Conservation (phyloP, 768 basidiomycete genomes). For the Russula olivacea region DNA sequence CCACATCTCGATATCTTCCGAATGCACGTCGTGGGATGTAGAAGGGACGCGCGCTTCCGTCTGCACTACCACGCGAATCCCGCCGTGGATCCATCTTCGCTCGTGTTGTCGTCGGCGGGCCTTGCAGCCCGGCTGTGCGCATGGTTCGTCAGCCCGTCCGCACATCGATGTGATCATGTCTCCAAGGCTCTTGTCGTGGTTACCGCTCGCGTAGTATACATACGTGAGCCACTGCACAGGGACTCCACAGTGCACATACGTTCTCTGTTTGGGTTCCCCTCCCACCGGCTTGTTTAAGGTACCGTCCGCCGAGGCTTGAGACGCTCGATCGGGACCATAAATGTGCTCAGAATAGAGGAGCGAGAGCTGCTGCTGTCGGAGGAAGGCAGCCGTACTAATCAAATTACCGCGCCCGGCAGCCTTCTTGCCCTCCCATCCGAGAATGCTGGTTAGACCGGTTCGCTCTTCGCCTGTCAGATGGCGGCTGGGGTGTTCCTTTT, state of each 20-base stretch:
- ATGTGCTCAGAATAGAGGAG: conserved; percentile 44
- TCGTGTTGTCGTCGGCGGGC: conserved; percentile 17
- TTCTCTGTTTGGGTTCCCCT: conserved; percentile 18
- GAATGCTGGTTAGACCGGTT: conserved; percentile 44
- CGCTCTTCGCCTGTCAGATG: conserved; percentile 53
- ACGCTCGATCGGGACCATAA: conserved; percentile 13
- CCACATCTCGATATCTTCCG: conserved; percentile 41
- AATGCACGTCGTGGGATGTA: not conserved
- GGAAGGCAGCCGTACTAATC: conserved; percentile 47
- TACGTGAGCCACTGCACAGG: conserved; percentile 46
- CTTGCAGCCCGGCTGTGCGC: conserved; percentile 35
- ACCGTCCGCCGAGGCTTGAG: not conserved
- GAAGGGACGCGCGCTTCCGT: not conserved
- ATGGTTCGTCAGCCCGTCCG: conserved; percentile 33
- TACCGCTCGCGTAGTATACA: conserved; percentile 29
- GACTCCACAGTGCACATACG: conserved; percentile 37
- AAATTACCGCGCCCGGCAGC: conserved; percentile 36
- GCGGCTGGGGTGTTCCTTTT: conserved; percentile 36
- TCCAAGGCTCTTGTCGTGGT: conserved; percentile 37
- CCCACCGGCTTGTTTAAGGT: conserved; percentile 12
- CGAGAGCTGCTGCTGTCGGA: conserved; percentile 52
- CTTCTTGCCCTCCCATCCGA: conserved; percentile 55
- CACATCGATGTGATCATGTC: conserved; percentile 37
- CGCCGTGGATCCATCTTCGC: conserved; percentile 21
- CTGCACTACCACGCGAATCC: conserved; percentile 11